Evolutionary conservation across 768 basidiomycete genomes (phyloP), one percentile per base, ranked within the genome.

Genomic region (Phlebiopsis flavidoalba): DNA sequence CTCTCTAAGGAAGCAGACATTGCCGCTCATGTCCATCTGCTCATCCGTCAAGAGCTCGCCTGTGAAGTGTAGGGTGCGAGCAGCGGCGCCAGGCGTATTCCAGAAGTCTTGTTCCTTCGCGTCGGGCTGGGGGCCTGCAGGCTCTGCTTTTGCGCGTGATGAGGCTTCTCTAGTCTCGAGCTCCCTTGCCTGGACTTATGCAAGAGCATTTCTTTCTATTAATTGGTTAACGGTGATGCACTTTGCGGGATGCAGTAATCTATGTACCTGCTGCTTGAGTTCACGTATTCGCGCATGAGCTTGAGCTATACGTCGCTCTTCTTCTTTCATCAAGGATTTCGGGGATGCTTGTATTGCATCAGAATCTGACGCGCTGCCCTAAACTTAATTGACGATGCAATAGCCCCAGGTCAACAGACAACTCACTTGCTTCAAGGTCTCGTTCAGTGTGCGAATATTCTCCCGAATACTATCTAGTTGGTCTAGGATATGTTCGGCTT

Each of bases 21-120:
- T n/a, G 76, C 76, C 52, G 61, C 61, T 79, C 33, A 88, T 72
- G 65, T 89, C 83, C 2, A 84, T 79, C 19, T 83, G 74, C 64
- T 90, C 88, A 63, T 89, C 81, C 68, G 84, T 70, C 31, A 87
- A 74, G 14, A 84, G 75, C 60, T 84, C 84, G 45, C 86, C 83
- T 1, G 80, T 80, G 63, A 91, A 89, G 55, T 80, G 82, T 14
- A 90, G 74, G 0, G 82, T 83, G 43, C 85, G 84, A 14, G 79
- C 80, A 1, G 80, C 72, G 2, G 79, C 79, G 37, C 72, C 75
- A 7, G 86, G 84, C 0, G 86, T 85, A 33, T 77, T 80, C 85
- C 87, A 88, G 67, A 87, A 85, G 46, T 76, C 77, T 40, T 84
- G 80, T 68, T 88, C 86, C 26, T 80, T 74, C 10, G 61, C 75